Evolutionary conservation across 331 rosid genomes (phyloP).

Genomic region (Malus hybrid): DNA sequence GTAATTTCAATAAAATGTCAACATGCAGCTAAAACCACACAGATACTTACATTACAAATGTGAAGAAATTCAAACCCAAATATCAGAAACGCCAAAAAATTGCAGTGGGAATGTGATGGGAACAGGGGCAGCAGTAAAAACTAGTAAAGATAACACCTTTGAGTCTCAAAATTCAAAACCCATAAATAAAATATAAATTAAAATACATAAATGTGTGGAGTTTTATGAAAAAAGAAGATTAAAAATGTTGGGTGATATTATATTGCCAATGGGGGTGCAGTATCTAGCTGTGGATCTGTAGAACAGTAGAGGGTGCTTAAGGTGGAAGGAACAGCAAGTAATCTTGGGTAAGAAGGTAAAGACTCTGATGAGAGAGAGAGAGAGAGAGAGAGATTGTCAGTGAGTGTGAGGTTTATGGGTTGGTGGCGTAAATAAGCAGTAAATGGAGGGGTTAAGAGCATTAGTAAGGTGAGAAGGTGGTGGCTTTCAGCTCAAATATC

Average conservation of each 20-base stretch:
- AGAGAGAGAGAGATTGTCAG: background rate
- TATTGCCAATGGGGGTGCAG: constrained; percentile 7
- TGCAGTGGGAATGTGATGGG: constrained; percentile 4
- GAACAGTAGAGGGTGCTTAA: constrained; percentile 32
- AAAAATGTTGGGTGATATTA: background rate
- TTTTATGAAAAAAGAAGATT: background rate
- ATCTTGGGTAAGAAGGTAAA: constrained; percentile 45
- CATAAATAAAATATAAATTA: background rate
- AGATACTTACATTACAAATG: background rate
- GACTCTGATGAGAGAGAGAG: background rate
- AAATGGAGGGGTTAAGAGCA: constrained; percentile 19
- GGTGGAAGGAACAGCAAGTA: constrained; percentile 51
- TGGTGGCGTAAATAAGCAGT: constrained; percentile 51
- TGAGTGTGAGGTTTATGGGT: background rate
- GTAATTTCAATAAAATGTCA: background rate
- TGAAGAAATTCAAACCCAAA: constrained; percentile 27
- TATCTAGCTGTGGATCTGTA: constrained; percentile 47
- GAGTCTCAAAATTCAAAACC: background rate
- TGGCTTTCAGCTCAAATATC: constrained; percentile 54
- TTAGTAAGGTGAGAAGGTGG: constrained; percentile 59
- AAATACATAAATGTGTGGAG: background rate
- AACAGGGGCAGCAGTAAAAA: constrained; percentile 18
- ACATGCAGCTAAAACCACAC: background rate
- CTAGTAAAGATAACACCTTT: constrained; percentile 8
- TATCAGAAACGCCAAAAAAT: constrained; percentile 33